phyloP scores from a whole-genome alignment of 768 basidiomycete genomes.

The Pluteus cervinus region DNA sequence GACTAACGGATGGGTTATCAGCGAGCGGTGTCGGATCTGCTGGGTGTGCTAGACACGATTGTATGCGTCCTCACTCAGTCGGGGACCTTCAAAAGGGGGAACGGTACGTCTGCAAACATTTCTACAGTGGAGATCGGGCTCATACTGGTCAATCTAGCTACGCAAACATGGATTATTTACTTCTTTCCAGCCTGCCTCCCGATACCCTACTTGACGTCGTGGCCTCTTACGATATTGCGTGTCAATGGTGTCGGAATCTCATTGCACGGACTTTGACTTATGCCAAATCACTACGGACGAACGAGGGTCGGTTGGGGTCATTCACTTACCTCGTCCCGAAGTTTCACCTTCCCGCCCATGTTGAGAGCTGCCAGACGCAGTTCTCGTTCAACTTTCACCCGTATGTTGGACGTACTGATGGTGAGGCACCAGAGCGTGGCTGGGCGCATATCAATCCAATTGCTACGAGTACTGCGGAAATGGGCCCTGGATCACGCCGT shows the following conservation, averaged over 20 bases:
- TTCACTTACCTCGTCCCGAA: too few relatives aligned
- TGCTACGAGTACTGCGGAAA: too few relatives aligned
- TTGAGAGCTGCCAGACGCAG: too few relatives aligned
- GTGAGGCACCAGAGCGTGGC: too few relatives aligned
- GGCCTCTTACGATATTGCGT: slow-evolving; percentile 20
- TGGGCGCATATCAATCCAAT: too few relatives aligned
- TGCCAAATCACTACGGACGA: slow-evolving; percentile 11
- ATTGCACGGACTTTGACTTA: slow-evolving; percentile 11
- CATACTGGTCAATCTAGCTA: slow-evolving; percentile 9
- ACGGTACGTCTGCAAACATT: too few relatives aligned
- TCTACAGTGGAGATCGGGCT: slow-evolving; percentile 5
- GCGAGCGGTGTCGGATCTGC: slow-evolving; percentile 17
- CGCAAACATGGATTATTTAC: slow-evolving; percentile 21
- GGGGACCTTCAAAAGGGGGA: slow-evolving; percentile 28
- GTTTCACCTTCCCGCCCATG: too few relatives aligned
- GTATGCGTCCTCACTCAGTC: slow-evolving; percentile 16
- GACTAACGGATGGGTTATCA: slow-evolving; percentile 7
- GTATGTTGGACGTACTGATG: too few relatives aligned
- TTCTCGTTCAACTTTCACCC: too few relatives aligned
- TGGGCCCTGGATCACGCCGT: too few relatives aligned
- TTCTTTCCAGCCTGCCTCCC: slow-evolving; percentile 13
- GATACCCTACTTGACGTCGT: slow-evolving; percentile 6
- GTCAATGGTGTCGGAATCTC: too few relatives aligned
- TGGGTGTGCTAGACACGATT: slow-evolving; percentile 19
- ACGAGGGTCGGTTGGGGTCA: slow-evolving; percentile 6